These are phyloP conservation scores for Astrothelium subdiscretum DNA, from an alignment of 495 filamentous ascomycete genomes.

Conservation along the genomic window DNA sequence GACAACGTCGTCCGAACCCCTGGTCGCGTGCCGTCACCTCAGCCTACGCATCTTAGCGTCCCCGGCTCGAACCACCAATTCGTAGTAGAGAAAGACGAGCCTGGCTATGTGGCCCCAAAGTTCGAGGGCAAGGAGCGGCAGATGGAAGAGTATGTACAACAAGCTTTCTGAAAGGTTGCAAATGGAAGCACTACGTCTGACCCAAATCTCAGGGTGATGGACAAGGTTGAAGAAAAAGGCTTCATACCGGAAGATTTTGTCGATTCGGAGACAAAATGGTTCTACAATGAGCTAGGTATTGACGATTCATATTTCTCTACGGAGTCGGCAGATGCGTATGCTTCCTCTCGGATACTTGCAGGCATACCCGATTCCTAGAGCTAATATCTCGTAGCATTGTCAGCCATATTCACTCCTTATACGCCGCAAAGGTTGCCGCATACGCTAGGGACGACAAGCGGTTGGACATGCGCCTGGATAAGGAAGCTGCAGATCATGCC, in stretches of 20 bases:
- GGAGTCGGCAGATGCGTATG: constrained; percentile 60
- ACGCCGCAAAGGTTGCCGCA: constrained; percentile 93
- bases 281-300: constrained; percentile 94
- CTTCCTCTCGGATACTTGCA: no score
- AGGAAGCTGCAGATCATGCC: constrained; percentile 88
- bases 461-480: constrained; percentile 87
- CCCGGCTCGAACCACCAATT: constrained; percentile 46
- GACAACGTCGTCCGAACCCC: constrained; percentile 49
- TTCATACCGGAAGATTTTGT: constrained; percentile 83
- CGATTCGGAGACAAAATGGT: constrained; percentile 80
- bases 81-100: constrained; percentile 76
- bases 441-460: constrained; percentile 88
- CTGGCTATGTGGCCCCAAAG: constrained; percentile 88
- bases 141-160: constrained; percentile 50
- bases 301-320: constrained; percentile 99
- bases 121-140: constrained; percentile 92
- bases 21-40: constrained; percentile 67
- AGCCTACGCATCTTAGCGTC: constrained; percentile 81
- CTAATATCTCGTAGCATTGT: constrained; percentile 43
- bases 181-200: background rate
- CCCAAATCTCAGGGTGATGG: constrained; percentile 44
- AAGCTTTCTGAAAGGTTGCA: background rate
- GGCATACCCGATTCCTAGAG: no score
- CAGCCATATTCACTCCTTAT: constrained; percentile 88
- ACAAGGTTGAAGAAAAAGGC: constrained; percentile 59